Conservation (phyloP, 2,329 filamentous ascomycete species). For the Aureobasidium sp. region DNA sequence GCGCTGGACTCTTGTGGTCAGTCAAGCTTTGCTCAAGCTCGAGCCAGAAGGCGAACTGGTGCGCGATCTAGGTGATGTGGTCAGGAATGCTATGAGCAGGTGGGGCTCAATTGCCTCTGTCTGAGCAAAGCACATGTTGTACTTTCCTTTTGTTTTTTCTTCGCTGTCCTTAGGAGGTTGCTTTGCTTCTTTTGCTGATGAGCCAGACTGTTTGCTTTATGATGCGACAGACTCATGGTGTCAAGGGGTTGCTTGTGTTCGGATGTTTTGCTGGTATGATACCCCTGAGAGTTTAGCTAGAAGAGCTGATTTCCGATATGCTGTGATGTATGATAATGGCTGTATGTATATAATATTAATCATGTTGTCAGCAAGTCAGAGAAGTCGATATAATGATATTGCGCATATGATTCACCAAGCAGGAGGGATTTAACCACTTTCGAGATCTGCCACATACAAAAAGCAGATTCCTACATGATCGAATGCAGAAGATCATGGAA, state of each 20-base stretch:
- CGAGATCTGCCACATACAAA: neutral
- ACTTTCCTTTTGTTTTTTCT: neutral
- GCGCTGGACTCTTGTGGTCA: constrained; percentile 13
- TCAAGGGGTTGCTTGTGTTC: neutral
- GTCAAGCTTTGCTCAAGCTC: constrained; percentile 14
- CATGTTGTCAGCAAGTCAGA: neutral
- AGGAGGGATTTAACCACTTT: neutral
- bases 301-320: neutral
- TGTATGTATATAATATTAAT: neutral
- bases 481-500: no score
- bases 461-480: no score
- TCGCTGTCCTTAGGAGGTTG: neutral
- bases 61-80: constrained; percentile 15
- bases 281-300: neutral
- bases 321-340: neutral
- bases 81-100: constrained; percentile 2
- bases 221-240: neutral
- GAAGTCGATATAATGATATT: neutral
- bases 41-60: constrained; percentile 19
- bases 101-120: neutral
- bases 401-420: neutral
- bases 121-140: neutral
- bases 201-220: neutral
- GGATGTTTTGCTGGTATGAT: neutral
- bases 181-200: neutral